Evolutionary conservation across 768 basidiomycete species (phyloP).

Genomic region (Tulasnella sp.): DNA sequence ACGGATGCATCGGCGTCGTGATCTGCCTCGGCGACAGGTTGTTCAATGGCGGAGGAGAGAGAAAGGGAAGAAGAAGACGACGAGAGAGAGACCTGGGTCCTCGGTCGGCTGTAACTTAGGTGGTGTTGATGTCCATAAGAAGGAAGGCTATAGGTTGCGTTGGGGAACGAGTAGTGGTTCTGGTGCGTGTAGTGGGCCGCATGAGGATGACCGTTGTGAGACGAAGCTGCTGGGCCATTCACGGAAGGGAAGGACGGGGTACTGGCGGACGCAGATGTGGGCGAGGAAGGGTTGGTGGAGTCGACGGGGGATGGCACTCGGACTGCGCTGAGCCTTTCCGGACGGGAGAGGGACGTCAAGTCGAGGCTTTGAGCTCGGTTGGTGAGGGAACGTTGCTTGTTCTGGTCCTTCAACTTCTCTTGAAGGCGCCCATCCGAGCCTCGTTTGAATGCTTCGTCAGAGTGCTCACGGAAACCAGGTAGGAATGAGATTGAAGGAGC

Average conservation of each 20-base stretch:
- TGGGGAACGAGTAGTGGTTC: slow-evolving; percentile 17
- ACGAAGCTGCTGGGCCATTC: slow-evolving; percentile 7
- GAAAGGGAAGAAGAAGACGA: slow-evolving; percentile 7
- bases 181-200: slow-evolving; percentile 13
- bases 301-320: slow-evolving; percentile 13
- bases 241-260: slow-evolving; percentile 21
- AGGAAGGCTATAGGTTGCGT: not conserved
- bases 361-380: slow-evolving; percentile 88
- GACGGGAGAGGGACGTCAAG: slow-evolving; percentile 71
- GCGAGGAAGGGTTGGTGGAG: slow-evolving; percentile 1
- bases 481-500: slow-evolving; percentile 13
- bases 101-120: slow-evolving; percentile 7
- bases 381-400: slow-evolving; percentile 52
- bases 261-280: slow-evolving; percentile 16
- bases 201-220: slow-evolving; percentile 6
- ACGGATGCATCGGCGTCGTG: slow-evolving; percentile 13
- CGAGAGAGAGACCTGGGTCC: slow-evolving; percentile 6
- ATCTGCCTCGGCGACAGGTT: slow-evolving; percentile 8
- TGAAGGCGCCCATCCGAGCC: slow-evolving; percentile 79
- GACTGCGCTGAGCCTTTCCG: not conserved
- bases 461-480: not conserved
- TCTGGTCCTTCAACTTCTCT: slow-evolving; percentile 72
- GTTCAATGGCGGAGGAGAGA: slow-evolving; percentile 9
- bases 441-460: slow-evolving; percentile 67
- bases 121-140: slow-evolving; percentile 14